These are phyloP conservation scores for Clarkia xantiana DNA, from an alignment of 345 rosid species.

Conservation along the genomic window DNA sequence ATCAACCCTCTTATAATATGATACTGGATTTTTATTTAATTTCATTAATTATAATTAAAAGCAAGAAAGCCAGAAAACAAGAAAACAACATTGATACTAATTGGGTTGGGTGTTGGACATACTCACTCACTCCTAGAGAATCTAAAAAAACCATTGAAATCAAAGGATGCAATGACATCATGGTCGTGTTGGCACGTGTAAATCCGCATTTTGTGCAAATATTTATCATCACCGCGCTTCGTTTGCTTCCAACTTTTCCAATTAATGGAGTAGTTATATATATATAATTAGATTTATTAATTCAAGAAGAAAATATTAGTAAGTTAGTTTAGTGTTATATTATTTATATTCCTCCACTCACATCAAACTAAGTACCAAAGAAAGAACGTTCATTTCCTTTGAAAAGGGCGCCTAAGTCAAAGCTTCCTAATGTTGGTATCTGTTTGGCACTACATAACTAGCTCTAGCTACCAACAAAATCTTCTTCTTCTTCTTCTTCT, in stretches of 20 bases:
- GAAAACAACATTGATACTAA: neutral
- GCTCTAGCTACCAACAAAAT: neutral
- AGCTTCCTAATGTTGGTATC: constrained; percentile 7
- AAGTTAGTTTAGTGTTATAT: no score
- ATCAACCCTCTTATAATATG: no score
- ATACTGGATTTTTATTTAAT: no score
- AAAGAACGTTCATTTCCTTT: constrained; percentile 3
- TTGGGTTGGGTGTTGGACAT: constrained; percentile 6
- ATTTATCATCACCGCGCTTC: constrained; percentile 9
- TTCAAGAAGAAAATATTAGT: neutral
- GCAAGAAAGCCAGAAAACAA: constrained; percentile 16
- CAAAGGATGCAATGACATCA: neutral
- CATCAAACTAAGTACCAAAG: constrained; percentile 6
- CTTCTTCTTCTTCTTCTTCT: neutral
- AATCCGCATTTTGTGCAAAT: constrained; percentile 38
- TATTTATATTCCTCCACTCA: no score
- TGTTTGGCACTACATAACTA: constrained; percentile 12
- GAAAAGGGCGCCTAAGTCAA: constrained; percentile 22
- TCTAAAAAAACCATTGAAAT: constrained; percentile 9
- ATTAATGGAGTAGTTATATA: constrained; percentile 44
- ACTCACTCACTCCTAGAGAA: constrained; percentile 9
- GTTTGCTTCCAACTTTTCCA: constrained; percentile 23
- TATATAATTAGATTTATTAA: constrained; percentile 1
- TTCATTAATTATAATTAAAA: no score
- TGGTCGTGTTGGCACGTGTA: constrained; percentile 22